Conservation (phyloP, 805 yeast genomes). For the Millerago galiae region DNA sequence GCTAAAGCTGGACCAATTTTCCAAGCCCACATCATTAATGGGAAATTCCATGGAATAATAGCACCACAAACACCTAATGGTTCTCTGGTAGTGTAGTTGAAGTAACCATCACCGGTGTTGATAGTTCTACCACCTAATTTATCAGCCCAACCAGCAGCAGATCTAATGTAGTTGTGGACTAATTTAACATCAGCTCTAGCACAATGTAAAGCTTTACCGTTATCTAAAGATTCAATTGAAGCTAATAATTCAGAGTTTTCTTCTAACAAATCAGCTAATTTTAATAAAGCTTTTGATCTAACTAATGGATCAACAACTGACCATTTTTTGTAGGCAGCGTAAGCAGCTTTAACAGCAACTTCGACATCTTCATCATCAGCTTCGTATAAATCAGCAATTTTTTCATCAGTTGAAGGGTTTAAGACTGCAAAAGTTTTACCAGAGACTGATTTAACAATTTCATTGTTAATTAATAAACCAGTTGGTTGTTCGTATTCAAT, state of each 20-base stretch:
- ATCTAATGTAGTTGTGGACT: conserved; percentile 58
- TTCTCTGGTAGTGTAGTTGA: conserved; percentile 62
- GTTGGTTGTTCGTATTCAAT: conserved; percentile 68
- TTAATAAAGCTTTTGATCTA: conserved; percentile 46
- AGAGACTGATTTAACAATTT: conserved; percentile 52
- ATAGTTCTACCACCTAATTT: conserved; percentile 59
- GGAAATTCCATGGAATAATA: conserved; percentile 84
- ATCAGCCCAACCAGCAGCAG: conserved; percentile 70
- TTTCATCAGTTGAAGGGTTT: conserved; percentile 59
- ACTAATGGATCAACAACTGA: conserved; percentile 48
- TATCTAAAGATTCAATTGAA: conserved; percentile 65
- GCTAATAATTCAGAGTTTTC: conserved; percentile 57
- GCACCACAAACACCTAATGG: conserved; percentile 82
- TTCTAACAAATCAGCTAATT: conserved; percentile 66
- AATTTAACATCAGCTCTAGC: conserved; percentile 65
- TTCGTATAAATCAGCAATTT: conserved; percentile 49
- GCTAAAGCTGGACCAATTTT: conserved; percentile 75
- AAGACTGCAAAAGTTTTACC: conserved; percentile 48
- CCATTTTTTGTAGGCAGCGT: conserved; percentile 59
- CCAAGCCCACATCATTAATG: conserved; percentile 75
- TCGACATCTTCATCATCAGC: conserved; percentile 62
- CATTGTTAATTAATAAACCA: conserved; percentile 85
- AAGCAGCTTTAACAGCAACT: conserved; percentile 62
- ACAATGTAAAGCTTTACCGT: conserved; percentile 66
- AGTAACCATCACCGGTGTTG: conserved; percentile 55